Evolutionary conservation across 106 monocot genomes (phyloP).

Genomic region (Phalaenopsis equestris): DNA sequence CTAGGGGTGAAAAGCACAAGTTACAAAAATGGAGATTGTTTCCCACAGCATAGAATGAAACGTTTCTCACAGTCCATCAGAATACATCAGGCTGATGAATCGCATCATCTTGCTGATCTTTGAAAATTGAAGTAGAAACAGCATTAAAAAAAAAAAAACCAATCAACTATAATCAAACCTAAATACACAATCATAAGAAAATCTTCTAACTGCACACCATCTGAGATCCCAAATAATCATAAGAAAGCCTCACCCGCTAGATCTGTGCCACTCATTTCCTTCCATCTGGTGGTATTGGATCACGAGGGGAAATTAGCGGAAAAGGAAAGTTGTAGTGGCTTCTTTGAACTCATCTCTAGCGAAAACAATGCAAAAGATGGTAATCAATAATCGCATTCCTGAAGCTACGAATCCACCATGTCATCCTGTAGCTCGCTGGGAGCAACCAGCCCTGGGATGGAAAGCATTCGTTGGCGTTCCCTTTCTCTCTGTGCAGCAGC

Average conservation of each 20-base stretch:
- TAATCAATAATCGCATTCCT: background rate
- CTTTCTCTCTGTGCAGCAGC: conserved; percentile 77
- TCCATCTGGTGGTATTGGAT: background rate
- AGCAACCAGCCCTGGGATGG: conserved; percentile 92
- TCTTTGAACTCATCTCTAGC: conserved; percentile 4
- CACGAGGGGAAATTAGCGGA: background rate
- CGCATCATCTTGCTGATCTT: background rate
- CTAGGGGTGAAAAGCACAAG: background rate
- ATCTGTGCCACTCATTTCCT: conserved; percentile 3
- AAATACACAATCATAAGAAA: conserved; percentile 1
- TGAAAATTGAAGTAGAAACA: background rate
- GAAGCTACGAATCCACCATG: conserved; percentile 77
- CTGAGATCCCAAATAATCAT: conserved; percentile 3
- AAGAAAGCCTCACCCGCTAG: background rate
- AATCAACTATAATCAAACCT: conserved; percentile 7
- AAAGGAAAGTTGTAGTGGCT: background rate
- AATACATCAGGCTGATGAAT: background rate
- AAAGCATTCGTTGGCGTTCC: conserved; percentile 92
- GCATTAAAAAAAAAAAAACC: background rate
- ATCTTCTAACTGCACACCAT: conserved; percentile 3
- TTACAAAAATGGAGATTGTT: conserved; percentile 6
- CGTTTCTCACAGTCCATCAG: background rate
- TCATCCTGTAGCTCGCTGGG: conserved; percentile 97
- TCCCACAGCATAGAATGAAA: background rate
- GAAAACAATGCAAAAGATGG: background rate